Percentiles rank a stretch among this genome's conserved stretches.
Conservation (phyloP, 2,329 filamentous ascomycete species). For the Diaporthe sp. region DNA sequence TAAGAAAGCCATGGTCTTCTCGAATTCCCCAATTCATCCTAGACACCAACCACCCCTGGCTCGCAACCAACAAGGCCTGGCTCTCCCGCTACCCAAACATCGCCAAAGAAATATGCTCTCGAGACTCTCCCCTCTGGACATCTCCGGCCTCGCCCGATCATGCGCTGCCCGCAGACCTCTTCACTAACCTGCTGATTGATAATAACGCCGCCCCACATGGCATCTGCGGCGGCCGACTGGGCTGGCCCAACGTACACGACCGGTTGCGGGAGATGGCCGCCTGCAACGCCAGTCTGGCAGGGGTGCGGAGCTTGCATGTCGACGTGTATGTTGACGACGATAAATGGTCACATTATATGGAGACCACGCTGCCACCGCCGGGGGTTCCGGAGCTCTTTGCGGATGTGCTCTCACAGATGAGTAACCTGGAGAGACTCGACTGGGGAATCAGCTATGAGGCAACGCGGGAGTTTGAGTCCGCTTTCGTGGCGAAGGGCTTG, state of each 20-base stretch:
- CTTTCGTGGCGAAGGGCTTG: neutral
- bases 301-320: neutral
- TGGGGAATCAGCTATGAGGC: neutral
- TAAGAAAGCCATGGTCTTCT: neutral
- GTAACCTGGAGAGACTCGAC: neutral
- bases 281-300: neutral
- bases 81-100: constrained; percentile 13
- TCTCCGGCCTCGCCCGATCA: neutral
- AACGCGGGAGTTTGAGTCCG: neutral
- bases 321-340: neutral
- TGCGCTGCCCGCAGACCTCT: neutral
- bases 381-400: neutral
- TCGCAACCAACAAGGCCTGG: neutral
- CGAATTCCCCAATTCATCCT: neutral
- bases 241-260: neutral
- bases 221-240: too few relatives aligned
- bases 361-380: neutral
- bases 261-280: neutral
- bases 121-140: neutral
- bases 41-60: constrained; percentile 6
- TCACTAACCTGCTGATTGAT: neutral
- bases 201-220: neutral
- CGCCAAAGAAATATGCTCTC: neutral
- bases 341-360: neutral
- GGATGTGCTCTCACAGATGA: neutral